Evolutionary conservation across 2,329 filamentous ascomycete genomes (phyloP).

Genomic region (Trichoderma asperellum): DNA sequence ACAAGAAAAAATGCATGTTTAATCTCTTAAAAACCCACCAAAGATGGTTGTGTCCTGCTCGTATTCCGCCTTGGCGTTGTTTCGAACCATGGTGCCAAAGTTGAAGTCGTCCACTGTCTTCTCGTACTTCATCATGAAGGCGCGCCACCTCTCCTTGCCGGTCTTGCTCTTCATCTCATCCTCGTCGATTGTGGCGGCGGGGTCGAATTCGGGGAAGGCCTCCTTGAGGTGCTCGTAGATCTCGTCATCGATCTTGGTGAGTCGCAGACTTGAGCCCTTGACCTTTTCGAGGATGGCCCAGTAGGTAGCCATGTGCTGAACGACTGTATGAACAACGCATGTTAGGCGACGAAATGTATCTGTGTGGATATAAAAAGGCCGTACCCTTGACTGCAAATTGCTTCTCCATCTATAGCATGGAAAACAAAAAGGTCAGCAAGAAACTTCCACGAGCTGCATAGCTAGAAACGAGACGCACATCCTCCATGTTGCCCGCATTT

Average conservation of each 20-base stretch:
- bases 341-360: background rate
- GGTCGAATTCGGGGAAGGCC: constrained; percentile 92
- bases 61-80: constrained; percentile 80
- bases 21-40: constrained; percentile 54
- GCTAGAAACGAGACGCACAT: constrained; percentile 49
- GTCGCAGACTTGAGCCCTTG: constrained; percentile 81
- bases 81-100: constrained; percentile 91
- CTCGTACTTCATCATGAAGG: constrained; percentile 92
- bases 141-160: constrained; percentile 93
- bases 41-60: constrained; percentile 90
- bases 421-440: background rate
- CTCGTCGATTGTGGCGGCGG: constrained; percentile 79
- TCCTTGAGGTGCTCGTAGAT: constrained; percentile 86
- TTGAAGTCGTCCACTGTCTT: constrained; percentile 97
- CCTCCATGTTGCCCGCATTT: constrained; percentile 58
- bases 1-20: no score
- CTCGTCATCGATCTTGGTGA: constrained; percentile 94
- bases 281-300: constrained; percentile 94
- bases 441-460: background rate
- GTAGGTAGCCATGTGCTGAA: constrained; percentile 96
- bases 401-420: constrained; percentile 81
- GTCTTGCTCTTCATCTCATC: constrained; percentile 96
- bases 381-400: constrained; percentile 96
- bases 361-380: constrained; percentile 4
- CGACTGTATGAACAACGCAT: constrained; percentile 54